A percentile compares a stretch with the other conserved stretches of the same genome.
phyloP scores from a whole-genome alignment of 2,329 filamentous ascomycete genomes.

The Talaromyces amestolkiae region DNA sequence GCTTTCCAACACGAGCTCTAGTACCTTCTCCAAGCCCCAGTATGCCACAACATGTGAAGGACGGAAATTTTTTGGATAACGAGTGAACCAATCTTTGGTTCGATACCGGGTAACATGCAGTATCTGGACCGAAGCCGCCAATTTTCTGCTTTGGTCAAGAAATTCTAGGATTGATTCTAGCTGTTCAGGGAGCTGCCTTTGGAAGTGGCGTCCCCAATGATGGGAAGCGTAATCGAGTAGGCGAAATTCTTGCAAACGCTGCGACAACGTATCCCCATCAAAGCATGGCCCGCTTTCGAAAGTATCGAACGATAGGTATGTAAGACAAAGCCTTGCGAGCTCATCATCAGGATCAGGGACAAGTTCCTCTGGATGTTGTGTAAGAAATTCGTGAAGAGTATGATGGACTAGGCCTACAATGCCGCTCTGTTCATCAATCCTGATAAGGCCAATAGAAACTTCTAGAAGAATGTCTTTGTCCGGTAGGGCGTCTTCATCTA shows the following conservation, averaged over 20 bases:
- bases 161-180: conserved; percentile 11
- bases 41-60: conserved; percentile 8
- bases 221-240: conserved; percentile 17
- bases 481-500: conserved; percentile 3
- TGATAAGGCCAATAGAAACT: conserved; percentile 21
- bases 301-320: conserved; percentile 24
- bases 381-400: conserved; percentile 25
- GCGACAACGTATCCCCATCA: conserved; percentile 6
- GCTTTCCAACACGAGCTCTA: background rate
- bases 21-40: background rate
- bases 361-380: conserved; percentile 16
- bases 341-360: conserved; percentile 17
- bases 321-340: conserved; percentile 22
- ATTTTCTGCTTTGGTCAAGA: background rate
- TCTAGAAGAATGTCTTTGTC: conserved; percentile 15
- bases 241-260: conserved; percentile 16
- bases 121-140: conserved; percentile 19
- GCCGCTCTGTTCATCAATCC: conserved; percentile 16
- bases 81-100: conserved; percentile 10
- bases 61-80: conserved; percentile 13
- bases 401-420: conserved; percentile 22
- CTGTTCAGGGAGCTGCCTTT: background rate
- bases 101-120: conserved; percentile 4
- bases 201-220: conserved; percentile 16
- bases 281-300: conserved; percentile 19